A percentile compares a stretch with the other conserved stretches of the same genome.
phyloP scores from a whole-genome alignment of 371 early-diverging fungal genomes.

The Chytridium lagenaria region DNA sequence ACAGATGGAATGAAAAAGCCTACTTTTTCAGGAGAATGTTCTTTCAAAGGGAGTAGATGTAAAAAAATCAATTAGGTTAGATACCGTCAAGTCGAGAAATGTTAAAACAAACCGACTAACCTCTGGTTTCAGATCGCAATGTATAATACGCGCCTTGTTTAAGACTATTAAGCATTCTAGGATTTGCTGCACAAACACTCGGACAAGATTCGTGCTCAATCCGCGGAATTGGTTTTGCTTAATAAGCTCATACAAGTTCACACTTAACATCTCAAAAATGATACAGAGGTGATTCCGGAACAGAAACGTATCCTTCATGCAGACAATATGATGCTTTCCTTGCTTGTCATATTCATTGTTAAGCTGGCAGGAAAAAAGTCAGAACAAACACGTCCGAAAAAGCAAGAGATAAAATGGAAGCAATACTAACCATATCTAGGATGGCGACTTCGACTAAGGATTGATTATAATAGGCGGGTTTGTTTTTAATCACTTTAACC shows the following conservation, averaged over 20 bases:
- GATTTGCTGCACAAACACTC: slow-evolving; percentile 84
- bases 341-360: slow-evolving; percentile 74
- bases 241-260: slow-evolving; percentile 93
- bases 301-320: slow-evolving; percentile 83
- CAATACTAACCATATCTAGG: slow-evolving; percentile 67
- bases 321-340: slow-evolving; percentile 81
- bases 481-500: slow-evolving; percentile 96
- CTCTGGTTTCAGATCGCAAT: slow-evolving; percentile 98
- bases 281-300: slow-evolving; percentile 93
- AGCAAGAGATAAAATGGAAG: too few species aligned
- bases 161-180: slow-evolving; percentile 86
- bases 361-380: slow-evolving; percentile 53
- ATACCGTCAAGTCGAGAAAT: not conserved
- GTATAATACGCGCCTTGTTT: slow-evolving; percentile 85
- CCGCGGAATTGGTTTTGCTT: slow-evolving; percentile 91
- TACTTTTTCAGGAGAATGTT: slow-evolving; percentile 91
- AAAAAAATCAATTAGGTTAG: too few species aligned
- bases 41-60: slow-evolving; percentile 31
- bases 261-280: slow-evolving; percentile 91
- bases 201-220: slow-evolving; percentile 81
- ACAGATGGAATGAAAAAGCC: not conserved
- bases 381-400: slow-evolving; percentile 19
- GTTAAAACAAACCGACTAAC: slow-evolving; percentile 28
- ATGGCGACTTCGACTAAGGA: slow-evolving; percentile 92
- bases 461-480: slow-evolving; percentile 89